Percentiles rank a stretch among this genome's conserved stretches.
These are phyloP conservation scores for Amanita inopinata DNA, from an alignment of 768 basidiomycete species.

Conservation along the genomic window DNA sequence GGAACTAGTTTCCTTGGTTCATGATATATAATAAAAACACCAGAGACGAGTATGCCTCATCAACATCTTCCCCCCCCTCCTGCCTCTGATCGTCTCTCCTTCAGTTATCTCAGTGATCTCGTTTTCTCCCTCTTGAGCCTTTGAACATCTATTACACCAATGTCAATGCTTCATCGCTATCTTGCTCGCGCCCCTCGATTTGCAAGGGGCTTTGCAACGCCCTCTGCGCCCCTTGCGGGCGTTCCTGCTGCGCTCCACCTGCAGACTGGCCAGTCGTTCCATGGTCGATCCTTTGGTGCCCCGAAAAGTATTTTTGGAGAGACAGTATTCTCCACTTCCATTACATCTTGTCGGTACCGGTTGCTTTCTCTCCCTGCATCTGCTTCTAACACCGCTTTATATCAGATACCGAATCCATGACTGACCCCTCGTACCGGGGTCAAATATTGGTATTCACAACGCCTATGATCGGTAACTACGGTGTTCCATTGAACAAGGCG, in stretches of 20 bases:
- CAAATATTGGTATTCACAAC: conserved; percentile 99
- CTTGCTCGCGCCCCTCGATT: conserved; percentile 39
- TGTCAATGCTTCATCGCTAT: conserved; percentile 49
- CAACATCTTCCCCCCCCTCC: conserved; percentile 1
- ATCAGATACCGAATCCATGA: conserved; percentile 98
- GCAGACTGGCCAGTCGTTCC: conserved; percentile 89
- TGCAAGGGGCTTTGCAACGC: conserved; percentile 58
- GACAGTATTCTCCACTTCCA: conserved; percentile 97
- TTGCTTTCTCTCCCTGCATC: too few species aligned
- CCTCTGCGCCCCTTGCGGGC: conserved; percentile 35
- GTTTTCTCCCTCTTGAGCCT: conserved; percentile 64
- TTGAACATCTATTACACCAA: conserved; percentile 18
- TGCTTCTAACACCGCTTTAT: conserved; percentile 12
- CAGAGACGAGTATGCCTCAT: conserved; percentile 67
- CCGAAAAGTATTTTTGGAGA: conserved; percentile 86
- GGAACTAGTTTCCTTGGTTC: conserved; percentile 20
- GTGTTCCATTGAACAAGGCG: conserved; percentile 76
- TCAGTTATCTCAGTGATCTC: conserved; percentile 84
- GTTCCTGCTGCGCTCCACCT: conserved; percentile 83
- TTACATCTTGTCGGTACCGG: conserved; percentile 77
- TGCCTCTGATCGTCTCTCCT: conserved; percentile 16
- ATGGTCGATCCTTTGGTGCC: conserved; percentile 83
- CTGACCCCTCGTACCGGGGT: conserved; percentile 95
- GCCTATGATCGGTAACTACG: conserved; percentile 97
- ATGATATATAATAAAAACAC: conserved; percentile 85